These are phyloP conservation scores for Metschnikowia dekortorum DNA, from an alignment of 805 yeast species.

Conservation along the genomic window DNA sequence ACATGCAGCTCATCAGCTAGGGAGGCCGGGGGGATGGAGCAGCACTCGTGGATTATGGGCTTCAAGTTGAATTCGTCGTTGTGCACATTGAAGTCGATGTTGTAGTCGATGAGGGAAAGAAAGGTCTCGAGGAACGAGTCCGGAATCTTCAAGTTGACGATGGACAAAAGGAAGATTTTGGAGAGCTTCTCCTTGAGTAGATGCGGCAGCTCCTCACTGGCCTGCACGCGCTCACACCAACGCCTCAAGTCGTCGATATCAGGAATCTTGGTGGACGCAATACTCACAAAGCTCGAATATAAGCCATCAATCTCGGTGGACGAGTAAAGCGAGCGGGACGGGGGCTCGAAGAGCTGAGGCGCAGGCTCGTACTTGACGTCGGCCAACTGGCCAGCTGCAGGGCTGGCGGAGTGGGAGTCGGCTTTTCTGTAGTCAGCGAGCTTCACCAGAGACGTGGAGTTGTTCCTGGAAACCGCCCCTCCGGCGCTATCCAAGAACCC, in stretches of 20 bases:
- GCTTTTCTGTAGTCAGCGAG: conserved; percentile 5
- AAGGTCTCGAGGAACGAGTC: conserved; percentile 55
- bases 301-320: conserved; percentile 61
- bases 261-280: conserved; percentile 42
- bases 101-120: conserved; percentile 36
- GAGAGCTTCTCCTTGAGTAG: conserved; percentile 42
- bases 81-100: conserved; percentile 56
- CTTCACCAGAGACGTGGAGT: conserved; percentile 6
- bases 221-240: conserved; percentile 36
- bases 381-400: neutral
- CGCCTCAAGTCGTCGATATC: conserved; percentile 32
- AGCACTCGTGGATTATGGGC: conserved; percentile 70
- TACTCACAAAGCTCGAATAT: conserved; percentile 62
- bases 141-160: conserved; percentile 60
- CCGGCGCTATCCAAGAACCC: conserved; percentile 1
- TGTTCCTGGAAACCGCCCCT: neutral
- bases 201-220: conserved; percentile 16
- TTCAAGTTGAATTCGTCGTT: conserved; percentile 63
- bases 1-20: conserved; percentile 31
- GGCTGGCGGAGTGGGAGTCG: neutral
- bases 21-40: conserved; percentile 37
- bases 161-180: conserved; percentile 66
- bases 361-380: neutral
- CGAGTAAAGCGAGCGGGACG: conserved; percentile 20
- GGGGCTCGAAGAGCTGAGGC: neutral